A percentile compares a stretch with the other conserved stretches of the same genome.
Conservation (phyloP, 2,329 filamentous ascomycete species). For the Sphaerulina musiva region DNA sequence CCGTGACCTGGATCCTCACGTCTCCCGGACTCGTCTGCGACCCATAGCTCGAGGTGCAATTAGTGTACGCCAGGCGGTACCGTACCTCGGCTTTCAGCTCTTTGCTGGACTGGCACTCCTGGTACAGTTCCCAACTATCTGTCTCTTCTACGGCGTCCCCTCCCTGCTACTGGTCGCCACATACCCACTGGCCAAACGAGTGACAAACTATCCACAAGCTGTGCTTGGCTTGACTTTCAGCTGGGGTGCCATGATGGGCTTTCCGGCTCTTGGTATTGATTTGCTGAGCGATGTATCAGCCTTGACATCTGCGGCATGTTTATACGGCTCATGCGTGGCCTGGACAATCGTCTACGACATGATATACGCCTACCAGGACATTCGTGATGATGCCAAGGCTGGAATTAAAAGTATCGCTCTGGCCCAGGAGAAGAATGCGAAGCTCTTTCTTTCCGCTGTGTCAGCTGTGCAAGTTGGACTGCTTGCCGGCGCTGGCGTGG, state of each 20-base stretch:
- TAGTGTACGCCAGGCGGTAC: constrained; percentile 61
- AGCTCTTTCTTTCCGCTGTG: constrained; percentile 64
- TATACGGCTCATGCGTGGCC: constrained; percentile 72
- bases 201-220: constrained; percentile 81
- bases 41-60: constrained; percentile 76
- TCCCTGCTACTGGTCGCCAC: constrained; percentile 65
- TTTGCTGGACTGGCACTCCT: constrained; percentile 66
- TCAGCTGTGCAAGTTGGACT: constrained; percentile 63
- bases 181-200: constrained; percentile 77
- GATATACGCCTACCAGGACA: constrained; percentile 90
- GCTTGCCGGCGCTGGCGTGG: constrained; percentile 62
- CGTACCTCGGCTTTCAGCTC: constrained; percentile 69
- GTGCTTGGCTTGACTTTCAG: constrained; percentile 80
- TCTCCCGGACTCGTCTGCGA: constrained; percentile 66
- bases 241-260: constrained; percentile 84
- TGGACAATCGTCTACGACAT: constrained; percentile 90
- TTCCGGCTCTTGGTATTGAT: constrained; percentile 73
- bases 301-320: constrained; percentile 57
- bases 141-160: constrained; percentile 71
- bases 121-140: constrained; percentile 66
- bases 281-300: constrained; percentile 59
- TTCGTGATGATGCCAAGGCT: constrained; percentile 75
- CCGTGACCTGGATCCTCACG: constrained; percentile 75
- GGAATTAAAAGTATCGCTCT: constrained; percentile 86
- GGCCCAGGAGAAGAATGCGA: constrained; percentile 70